Evolutionary conservation across 345 rosid species (phyloP), one percentile per base, ranked within the genome.

Genomic region (Aurinia saxatilis): DNA sequence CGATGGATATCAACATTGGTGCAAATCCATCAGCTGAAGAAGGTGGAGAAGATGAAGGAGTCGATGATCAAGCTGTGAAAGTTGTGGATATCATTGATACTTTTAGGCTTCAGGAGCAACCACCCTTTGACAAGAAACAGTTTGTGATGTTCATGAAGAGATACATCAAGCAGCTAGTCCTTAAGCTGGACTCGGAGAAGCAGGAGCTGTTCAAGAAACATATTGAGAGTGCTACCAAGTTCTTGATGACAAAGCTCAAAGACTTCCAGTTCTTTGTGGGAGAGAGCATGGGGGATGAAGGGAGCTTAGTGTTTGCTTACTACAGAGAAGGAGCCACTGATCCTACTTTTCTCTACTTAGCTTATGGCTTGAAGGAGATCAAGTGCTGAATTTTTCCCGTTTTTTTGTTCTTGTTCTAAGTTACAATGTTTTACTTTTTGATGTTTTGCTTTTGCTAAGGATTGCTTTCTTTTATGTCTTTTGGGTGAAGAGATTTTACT

Each of bases 101-200:
- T n/a, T 91, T 88, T 59, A 88, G 98, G 73, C 92, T 91, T 11
- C 98, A 88, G 95, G 98, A 86, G 66, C 98, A 92, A 92, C 93
- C 93, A 48, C 1, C 95, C 10, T 92, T 80, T 47, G 88, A 87
- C 73, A 89, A 83, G 86, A 86, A 89, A 77, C 85, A 70, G 15
- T 92, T 87, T 46, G 72, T 85, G 7, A 65, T 72, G 66, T 77
- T 18, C 61, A 68, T 92, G 51, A 89, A 92, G 75, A 86, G 75
- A 70, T 83, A 70, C 79, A 89, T 92, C 72, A 92, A 89, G 82
- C 33, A 38, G 55, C 56, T 92, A 77, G 54, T 66, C 38, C 30
- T 80, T 40, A 84, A 83, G 71, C 57, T 89, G 41, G 86, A 80
- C 6, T 70, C 57, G 1, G 95, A 89, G 74, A 29, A 72, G 46